phyloP scores from a whole-genome alignment of 2,329 filamentous ascomycete species.

The Neonectria hederae region DNA sequence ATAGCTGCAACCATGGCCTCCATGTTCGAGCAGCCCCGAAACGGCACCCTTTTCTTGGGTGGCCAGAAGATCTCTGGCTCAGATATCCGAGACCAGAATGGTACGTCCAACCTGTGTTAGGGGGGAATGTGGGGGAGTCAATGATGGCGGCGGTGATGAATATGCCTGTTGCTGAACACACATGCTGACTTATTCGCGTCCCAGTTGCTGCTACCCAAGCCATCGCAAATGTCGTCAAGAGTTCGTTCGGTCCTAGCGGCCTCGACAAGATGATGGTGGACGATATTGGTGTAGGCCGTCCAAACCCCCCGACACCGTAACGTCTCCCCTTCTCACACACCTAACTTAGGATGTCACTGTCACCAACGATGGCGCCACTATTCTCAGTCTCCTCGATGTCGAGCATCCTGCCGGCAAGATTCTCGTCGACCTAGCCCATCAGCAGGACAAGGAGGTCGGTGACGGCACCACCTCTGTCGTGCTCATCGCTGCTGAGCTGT shows the following conservation, averaged over 20 bases:
- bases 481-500: constrained; percentile 93
- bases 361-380: constrained; percentile 98
- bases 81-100: constrained; percentile 97
- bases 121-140: constrained; percentile 39
- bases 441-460: constrained; percentile 98
- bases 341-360: constrained; percentile 86
- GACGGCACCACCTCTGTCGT: constrained; percentile 99
- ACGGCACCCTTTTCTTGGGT: constrained; percentile 95
- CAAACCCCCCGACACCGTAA: constrained; percentile 24
- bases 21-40: constrained; percentile 94
- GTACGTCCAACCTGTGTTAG: constrained; percentile 56
- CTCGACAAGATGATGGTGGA: constrained; percentile 99
- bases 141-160: constrained; percentile 31
- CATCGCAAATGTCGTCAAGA: constrained; percentile 98
- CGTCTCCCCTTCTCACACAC: constrained; percentile 33
- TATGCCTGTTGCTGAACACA: neutral
- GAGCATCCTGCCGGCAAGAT: constrained; percentile 99
- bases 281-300: constrained; percentile 83
- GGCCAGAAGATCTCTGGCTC: constrained; percentile 96
- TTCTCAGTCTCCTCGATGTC: constrained; percentile 92
- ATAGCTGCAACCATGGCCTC: constrained; percentile 75
- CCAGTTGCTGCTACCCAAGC: constrained; percentile 92
- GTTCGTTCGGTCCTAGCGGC: constrained; percentile 95
- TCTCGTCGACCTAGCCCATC: constrained; percentile 94
- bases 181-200: constrained; percentile 27